These are phyloP conservation scores for Houttuynia cordata DNA, from an alignment of 164 flowering plant species.

Conservation along the genomic window DNA sequence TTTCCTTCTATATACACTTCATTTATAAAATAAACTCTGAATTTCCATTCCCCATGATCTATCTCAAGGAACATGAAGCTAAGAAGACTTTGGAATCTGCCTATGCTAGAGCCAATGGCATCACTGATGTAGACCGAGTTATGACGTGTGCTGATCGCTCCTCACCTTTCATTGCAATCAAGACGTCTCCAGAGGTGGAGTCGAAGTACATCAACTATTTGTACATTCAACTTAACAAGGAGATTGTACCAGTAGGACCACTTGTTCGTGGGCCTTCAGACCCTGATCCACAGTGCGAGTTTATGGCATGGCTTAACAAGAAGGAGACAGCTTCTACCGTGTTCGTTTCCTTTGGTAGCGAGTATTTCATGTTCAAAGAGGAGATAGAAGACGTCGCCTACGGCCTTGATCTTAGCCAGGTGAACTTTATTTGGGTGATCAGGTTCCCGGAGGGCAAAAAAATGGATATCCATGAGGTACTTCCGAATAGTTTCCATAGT, in stretches of 20 bases:
- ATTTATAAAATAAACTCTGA: background rate
- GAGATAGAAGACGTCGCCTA: constrained; percentile 23
- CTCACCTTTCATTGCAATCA: constrained; percentile 12
- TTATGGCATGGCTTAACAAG: constrained; percentile 20
- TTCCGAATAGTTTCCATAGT: constrained; percentile 14
- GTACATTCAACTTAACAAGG: constrained; percentile 5
- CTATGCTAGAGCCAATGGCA: background rate
- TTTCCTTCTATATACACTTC: constrained; percentile 5
- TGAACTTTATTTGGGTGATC: constrained; percentile 25
- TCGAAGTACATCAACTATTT: constrained; percentile 19
- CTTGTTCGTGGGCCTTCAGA: constrained; percentile 12
- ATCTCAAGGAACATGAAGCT: constrained; percentile 7
- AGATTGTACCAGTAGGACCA: constrained; percentile 23
- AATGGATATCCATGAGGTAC: constrained; percentile 7
- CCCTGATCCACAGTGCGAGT: background rate
- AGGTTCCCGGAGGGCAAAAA: constrained; percentile 12
- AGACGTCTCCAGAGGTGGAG: constrained; percentile 23
- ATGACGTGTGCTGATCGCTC: constrained; percentile 7
- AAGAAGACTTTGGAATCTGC: background rate
- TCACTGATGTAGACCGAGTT: constrained; percentile 5
- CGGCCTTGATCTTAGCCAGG: constrained; percentile 23
- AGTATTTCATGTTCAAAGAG: constrained; percentile 22
- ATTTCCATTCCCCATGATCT: constrained; percentile 13
- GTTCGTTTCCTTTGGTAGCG: constrained; percentile 33
- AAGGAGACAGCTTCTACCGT: constrained; percentile 14